Base-by-base conservation (phyloP, 768 basidiomycete genomes). In the Agaricus subrufescens region DNA sequence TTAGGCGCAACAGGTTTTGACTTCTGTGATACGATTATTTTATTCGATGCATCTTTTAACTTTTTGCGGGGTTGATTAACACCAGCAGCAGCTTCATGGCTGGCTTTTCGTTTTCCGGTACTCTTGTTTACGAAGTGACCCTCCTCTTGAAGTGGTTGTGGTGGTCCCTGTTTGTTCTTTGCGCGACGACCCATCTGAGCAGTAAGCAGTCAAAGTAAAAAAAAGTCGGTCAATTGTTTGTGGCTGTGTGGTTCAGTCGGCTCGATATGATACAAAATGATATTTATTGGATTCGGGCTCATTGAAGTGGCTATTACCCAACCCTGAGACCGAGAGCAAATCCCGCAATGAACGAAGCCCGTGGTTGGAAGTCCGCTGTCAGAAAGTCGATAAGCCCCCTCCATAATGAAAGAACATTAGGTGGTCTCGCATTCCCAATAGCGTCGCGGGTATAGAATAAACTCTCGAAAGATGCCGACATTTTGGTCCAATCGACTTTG, bases 351-450 rank as follows among this genome's bases (percentile, higher is more conserved):
- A 97, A 97, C 12, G 89, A 86, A 1, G 94, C 94, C 59, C 94
- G 75, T 44, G 87, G 89, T 65, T 94, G 95, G 71, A 98, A 95
- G 67, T 97, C 92, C 6, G 94, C 90, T 0, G 89, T 91, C 68
- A 98, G 71, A 73, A 98, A 97, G 69, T 91, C 75, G 25, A 89
- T 68, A 25, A 86, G 61, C 80, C 85, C 85, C 39, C 66, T 77
- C 81, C 88, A 91, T 26, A 89, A 64, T 2, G 84, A 80, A 19
- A 68, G 67, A 52, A 91, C 68, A 3, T 82, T 91, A 1, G 90
- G 88, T 3, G 91, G 78, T 49, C 71, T 78, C 58, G 66, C 77
- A 9, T 66, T 66, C 2, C 87, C 87, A 0, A 74, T 68, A 6
- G 76, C 71, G 46, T 91, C 84, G 14, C 69, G 79, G 4, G 81